Conservation (phyloP, 768 basidiomycete species). For the Tubosaeta sp. region DNA sequence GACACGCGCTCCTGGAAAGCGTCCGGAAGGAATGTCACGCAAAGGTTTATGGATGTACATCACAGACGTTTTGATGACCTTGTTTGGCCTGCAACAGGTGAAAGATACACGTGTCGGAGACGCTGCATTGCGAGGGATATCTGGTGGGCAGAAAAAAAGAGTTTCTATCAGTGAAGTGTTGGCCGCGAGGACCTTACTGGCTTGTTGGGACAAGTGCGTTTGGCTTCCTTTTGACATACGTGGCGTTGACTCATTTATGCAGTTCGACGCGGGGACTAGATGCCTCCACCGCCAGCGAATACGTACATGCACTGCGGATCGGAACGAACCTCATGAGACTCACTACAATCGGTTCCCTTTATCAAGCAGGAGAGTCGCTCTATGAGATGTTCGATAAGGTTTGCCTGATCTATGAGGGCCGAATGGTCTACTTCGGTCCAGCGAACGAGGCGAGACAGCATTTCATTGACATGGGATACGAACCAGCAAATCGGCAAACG, state of each 20-base stretch:
- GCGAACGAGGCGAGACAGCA: conserved; percentile 51
- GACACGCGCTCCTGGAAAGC: conserved; percentile 60
- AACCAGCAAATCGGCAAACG: conserved; percentile 54
- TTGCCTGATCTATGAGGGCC: conserved; percentile 56
- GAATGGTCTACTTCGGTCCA: conserved; percentile 58
- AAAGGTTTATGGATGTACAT: conserved; percentile 13
- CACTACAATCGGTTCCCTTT: conserved; percentile 75
- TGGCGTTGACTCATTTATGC: conserved; percentile 43
- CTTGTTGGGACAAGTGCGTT: conserved; percentile 70
- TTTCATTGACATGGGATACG: conserved; percentile 55
- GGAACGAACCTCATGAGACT: conserved; percentile 51
- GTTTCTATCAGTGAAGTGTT: conserved; percentile 74
- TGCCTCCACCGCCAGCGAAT: conserved; percentile 70
- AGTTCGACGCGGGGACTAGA: conserved; percentile 71
- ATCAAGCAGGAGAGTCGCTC: conserved; percentile 75
- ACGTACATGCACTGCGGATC: conserved; percentile 64
- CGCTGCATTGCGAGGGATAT: conserved; percentile 68
- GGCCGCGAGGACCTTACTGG: conserved; percentile 66
- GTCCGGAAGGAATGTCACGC: conserved; percentile 42
- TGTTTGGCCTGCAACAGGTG: conserved; percentile 76
- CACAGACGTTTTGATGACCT: conserved; percentile 51
- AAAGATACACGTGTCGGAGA: conserved; percentile 76
- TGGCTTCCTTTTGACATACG: conserved; percentile 13
- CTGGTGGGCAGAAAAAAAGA: conserved; percentile 78
- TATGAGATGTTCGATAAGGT: conserved; percentile 71